Base-by-base conservation (phyloP, 176 grass and related monocot genomes). In the Olyra latifolia region DNA sequence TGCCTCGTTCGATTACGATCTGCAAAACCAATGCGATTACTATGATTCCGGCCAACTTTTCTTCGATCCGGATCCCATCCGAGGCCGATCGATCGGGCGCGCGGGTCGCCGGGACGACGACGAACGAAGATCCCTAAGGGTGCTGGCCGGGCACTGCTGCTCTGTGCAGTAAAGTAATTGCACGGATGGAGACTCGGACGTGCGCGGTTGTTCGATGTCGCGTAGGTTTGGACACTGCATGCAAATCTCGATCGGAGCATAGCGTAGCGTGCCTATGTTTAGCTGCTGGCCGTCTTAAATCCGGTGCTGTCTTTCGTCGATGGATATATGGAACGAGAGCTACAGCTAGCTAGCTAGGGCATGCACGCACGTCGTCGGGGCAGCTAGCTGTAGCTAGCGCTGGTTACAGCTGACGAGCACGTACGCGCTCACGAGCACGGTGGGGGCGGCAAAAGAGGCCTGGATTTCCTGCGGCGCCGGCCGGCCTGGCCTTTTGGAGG, bases 1-100 rank as follows among this genome's bases (percentile, higher is more conserved):
- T n/a, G n/a, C n/a, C n/a, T n/a, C n/a, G n/a, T n/a, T 30, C 25
- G 77, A 80, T 58, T 47, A 58, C 28, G 84, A 80, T 81, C 39
- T 49, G 60, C 40, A 68, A 68, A 59, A 28, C 77, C 77, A 39
- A 75, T 67, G 77, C 14, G 62, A 66, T 74, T 57, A 67, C 56
- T 43, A 19, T 19, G 61, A 5, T 22, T 22, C 17, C 1, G 49
- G 24, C 9, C 6, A 35, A 7, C 2, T 62, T 70, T 78, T 70
- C 20, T 7, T 71, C 0, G 44, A 72, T 71, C 48, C 22, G 19
- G 7, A 55, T 64, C 75, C 17, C 75, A 63, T 62, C 56, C 17
- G 56, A 58, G 49, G 12, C 62, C 20, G 70, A 53, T 73, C 23
- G 1, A 6, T 66, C 46, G 16, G 25, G 19, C 32, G 32, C 32